Evolutionary conservation across 768 basidiomycete genomes (phyloP), one percentile per base, ranked within the genome.

Genomic region (Rhizopogon vulgaris): DNA sequence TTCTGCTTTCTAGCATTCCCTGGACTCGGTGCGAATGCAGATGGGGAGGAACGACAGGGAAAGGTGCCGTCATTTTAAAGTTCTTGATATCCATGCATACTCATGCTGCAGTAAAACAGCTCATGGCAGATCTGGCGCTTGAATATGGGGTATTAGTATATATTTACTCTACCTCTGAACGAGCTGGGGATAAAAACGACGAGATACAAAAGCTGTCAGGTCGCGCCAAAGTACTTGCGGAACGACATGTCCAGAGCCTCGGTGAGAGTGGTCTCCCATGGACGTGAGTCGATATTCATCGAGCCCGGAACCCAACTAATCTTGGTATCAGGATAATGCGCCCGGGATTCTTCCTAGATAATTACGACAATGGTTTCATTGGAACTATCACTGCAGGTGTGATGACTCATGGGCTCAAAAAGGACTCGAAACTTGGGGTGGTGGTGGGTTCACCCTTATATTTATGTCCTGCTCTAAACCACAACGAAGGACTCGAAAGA

Each of bases 291-390:
- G 10, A 43, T 34, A 15, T 39, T 32, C 18, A 18, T 40, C 18
- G 1, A 22, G 36, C 34, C 22, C 28, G 1, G 28, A 32, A 34
- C 27, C 22, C n/a, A 40, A 48, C 41, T 5, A 6, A 25, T 17
- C 25, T 25, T 43, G 9, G 7, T 25, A 6, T 37, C 52, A 74
- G 72, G 15, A 70, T 75, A 46, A 46, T 75, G 22, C 72, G 73
- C 6, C 73, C 73, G 3, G 68, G 62, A 8, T 72, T 75, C 51
- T 76, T 76, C 56, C 71, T 75, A 72, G 74, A 75, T 46, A 74
- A 75, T 48, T 74, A 70, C 38, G 66, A 72, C 8, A 67, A 71
- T 4, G 32, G 22, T 32, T 62, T 59, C 3, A 64, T 74, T 17
- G 74, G 74, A 4, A 57, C 64, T 2, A 59, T 75, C 27, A 66